Evolutionary conservation across 2,329 filamentous ascomycete genomes (phyloP), one percentile per base, ranked within the genome.

Genomic region (Didymella pinodella): DNA sequence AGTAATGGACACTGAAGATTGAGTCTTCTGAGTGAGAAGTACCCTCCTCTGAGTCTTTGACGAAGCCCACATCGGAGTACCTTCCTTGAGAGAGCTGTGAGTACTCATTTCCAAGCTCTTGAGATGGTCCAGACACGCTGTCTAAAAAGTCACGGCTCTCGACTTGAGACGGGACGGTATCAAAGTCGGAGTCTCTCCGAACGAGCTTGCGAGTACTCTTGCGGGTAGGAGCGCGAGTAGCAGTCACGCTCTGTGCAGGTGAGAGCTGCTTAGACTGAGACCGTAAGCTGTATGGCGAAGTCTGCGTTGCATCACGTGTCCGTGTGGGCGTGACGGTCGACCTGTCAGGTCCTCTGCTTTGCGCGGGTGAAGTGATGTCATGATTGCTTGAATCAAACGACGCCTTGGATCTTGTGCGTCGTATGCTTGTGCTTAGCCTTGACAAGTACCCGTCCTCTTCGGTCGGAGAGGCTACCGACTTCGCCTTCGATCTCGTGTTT

Each of bases 11-110:
- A 14, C 68, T 73, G 12, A 74, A 74, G 4, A 74, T 44, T 0
- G 69, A 72, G 8, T 63, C 55, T 54, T 71, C 70, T n/a, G 74
- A 72, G 22, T 62, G 65, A n/a, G 67, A 31, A 28, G 64, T 74
- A 38, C 64, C 67, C 36, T 76, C 72, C 25, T 73, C 72, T 1
- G 73, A 75, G 44, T 75, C 69, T 47, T 71, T 73, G n/a, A 75
- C 61, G 22, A 63, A 67, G 6, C 55, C 57, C 12, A 70, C 62
- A 28, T 73, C 63, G 10, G 69, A 61, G 53, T 63, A 72, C 47
- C 61, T 68, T 34, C 66, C 62, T 49, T 67, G 66, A 2, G 65
- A 68, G 10, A 51, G 58, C 50, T 67, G 66, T 5, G 65, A 68
- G 25, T 57, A 48, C 1, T 38, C 55, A n/a, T 54, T 59, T 16